Evolutionary conservation across 345 rosid species (phyloP).

Genomic region (Populus davidiana): DNA sequence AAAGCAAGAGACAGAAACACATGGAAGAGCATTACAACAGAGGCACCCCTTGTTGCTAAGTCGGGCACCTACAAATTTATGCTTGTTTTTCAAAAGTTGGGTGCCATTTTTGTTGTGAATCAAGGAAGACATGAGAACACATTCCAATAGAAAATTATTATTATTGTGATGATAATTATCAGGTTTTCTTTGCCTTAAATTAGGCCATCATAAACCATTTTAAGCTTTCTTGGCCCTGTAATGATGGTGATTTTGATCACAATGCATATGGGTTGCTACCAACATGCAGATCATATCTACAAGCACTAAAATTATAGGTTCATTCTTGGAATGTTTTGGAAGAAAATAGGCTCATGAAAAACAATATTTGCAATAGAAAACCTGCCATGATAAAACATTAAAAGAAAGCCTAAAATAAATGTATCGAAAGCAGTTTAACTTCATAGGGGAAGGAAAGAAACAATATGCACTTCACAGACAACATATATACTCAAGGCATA

Average conservation of each 20-base stretch:
- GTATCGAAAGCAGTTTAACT: not conserved
- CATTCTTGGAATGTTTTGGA: constrained; percentile 78
- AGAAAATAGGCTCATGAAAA: constrained; percentile 93
- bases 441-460: not conserved
- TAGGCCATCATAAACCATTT: constrained; percentile 84
- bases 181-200: not conserved
- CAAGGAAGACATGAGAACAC: no score
- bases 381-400: not conserved
- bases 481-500: not conserved
- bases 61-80: no score
- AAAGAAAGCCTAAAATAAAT: not conserved
- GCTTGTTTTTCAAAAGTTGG: no score
- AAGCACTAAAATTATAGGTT: no score
- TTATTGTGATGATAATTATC: no score
- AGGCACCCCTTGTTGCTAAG: no score
- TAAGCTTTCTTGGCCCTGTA: constrained; percentile 88
- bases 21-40: no score
- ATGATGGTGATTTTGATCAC: constrained; percentile 66
- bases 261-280: constrained; percentile 90
- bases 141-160: no score
- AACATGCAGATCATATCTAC: constrained; percentile 52
- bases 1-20: no score
- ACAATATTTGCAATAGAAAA: constrained; percentile 60
- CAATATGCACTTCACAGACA: not conserved
- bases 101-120: no score